These are phyloP conservation scores for Aspergillus hancockii DNA, from an alignment of 495 filamentous ascomycete genomes.

Conservation along the genomic window DNA sequence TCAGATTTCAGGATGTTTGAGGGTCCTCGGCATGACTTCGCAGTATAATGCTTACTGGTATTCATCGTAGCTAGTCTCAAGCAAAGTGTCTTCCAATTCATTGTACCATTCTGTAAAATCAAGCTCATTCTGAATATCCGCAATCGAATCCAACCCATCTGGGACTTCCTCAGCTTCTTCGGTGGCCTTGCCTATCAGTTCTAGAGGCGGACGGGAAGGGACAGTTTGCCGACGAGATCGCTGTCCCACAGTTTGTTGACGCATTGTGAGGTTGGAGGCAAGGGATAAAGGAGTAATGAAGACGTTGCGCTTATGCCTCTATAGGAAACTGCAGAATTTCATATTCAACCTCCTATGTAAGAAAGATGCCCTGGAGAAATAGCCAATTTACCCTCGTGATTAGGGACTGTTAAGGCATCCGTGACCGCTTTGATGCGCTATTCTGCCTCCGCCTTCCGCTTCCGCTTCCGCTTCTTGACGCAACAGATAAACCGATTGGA, in stretches of 20 bases:
- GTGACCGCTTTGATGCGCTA: slow-evolving; percentile 26
- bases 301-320: neutral
- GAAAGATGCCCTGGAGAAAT: neutral
- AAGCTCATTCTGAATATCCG: slow-evolving; percentile 50
- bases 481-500: slow-evolving; percentile 19
- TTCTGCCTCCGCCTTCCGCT: slow-evolving; percentile 44
- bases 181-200: slow-evolving; percentile 30
- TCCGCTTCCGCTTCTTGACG: slow-evolving; percentile 38
- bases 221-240: slow-evolving; percentile 47
- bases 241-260: slow-evolving; percentile 29
- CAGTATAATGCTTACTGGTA: slow-evolving; percentile 63
- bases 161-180: slow-evolving; percentile 25
- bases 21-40: neutral
- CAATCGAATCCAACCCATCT: slow-evolving; percentile 25
- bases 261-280: slow-evolving; percentile 22
- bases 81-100: slow-evolving; percentile 62
- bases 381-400: neutral
- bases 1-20: slow-evolving; percentile 15
- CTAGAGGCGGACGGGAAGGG: slow-evolving; percentile 39
- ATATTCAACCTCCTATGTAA: neutral
- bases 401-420: slow-evolving; percentile 12
- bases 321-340: neutral
- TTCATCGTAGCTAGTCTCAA: slow-evolving; percentile 80
- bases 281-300: neutral
- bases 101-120: slow-evolving; percentile 65